A percentile compares a stretch with the other conserved stretches of the same genome.
These are phyloP conservation scores for Aechmea fasciata DNA, from an alignment of 176 grass and related monocot genomes.

Conservation along the genomic window DNA sequence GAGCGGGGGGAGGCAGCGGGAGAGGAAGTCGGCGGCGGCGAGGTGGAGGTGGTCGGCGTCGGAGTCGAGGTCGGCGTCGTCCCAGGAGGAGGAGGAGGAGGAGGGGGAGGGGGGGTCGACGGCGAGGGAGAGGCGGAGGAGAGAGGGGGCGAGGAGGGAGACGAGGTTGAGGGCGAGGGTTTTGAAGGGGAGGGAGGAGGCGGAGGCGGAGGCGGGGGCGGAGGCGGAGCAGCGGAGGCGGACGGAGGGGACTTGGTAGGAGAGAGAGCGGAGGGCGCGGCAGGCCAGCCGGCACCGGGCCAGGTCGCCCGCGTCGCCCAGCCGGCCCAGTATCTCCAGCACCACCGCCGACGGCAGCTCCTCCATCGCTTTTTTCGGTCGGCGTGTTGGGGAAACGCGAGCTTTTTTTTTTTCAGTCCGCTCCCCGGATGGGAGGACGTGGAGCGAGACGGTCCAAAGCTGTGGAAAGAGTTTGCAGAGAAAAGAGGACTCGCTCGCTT, in stretches of 20 bases:
- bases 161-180: constrained; percentile 29
- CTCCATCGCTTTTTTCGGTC: too few relatives aligned
- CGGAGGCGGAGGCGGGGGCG: neutral
- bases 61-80: constrained; percentile 36
- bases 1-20: constrained; percentile 30
- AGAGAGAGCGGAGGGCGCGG: constrained; percentile 27
- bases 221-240: constrained; percentile 23
- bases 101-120: constrained; percentile 19
- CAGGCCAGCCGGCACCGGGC: constrained; percentile 52
- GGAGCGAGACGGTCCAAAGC: too few relatives aligned
- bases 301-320: constrained; percentile 41
- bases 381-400: too few relatives aligned
- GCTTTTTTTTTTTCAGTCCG: too few relatives aligned
- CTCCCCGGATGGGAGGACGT: too few relatives aligned
- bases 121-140: constrained; percentile 37
- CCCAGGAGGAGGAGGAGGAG: constrained; percentile 20
- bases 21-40: constrained; percentile 33
- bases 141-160: constrained; percentile 28
- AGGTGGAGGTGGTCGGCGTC: constrained; percentile 63
- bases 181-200: constrained; percentile 17
- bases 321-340: constrained; percentile 31
- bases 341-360: constrained; percentile 24
- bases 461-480: too few relatives aligned
- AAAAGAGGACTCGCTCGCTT: too few relatives aligned
- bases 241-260: constrained; percentile 25